phyloP scores from a whole-genome alignment of 2,329 filamentous ascomycete genomes.

The Magnaporthiopsis incrustans region DNA sequence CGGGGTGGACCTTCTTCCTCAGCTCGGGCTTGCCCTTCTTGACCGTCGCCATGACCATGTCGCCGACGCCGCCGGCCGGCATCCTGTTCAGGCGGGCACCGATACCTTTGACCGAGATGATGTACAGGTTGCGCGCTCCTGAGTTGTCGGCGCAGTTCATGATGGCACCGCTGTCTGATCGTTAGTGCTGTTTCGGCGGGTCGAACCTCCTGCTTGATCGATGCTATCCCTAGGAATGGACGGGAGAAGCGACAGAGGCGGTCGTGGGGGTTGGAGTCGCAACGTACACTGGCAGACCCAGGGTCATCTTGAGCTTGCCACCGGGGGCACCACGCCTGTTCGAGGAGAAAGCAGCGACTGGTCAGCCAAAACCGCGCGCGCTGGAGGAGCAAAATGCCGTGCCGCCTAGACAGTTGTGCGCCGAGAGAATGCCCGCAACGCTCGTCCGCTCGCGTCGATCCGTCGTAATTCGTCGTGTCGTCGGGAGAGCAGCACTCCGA shows the following conservation, averaged over 20 bases:
- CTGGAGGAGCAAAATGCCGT: neutral
- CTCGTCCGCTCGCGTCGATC: neutral
- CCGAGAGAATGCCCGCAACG: neutral
- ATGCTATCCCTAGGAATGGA: neutral
- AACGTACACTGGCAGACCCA: conserved; percentile 99
- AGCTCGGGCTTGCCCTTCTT: conserved; percentile 99
- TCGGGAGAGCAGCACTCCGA: neutral
- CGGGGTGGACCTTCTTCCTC: conserved; percentile 99
- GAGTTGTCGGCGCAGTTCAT: conserved; percentile 99
- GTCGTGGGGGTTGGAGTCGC: neutral
- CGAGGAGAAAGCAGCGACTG: conserved; percentile 9
- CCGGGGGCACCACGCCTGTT: conserved; percentile 80
- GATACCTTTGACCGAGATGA: conserved; percentile 99
- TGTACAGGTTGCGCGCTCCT: conserved; percentile 97
- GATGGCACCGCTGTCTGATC: conserved; percentile 73
- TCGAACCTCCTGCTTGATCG: neutral
- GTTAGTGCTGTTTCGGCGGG: neutral
- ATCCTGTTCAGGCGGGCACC: conserved; percentile 96
- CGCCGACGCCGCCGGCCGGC: conserved; percentile 93
- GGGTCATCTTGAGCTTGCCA: conserved; percentile 99
- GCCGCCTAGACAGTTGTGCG: neutral
- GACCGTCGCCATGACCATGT: conserved; percentile 99
- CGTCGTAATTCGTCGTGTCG: neutral
- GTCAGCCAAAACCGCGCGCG: conserved; percentile 22
- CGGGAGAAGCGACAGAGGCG: neutral